Conservation (phyloP, 306 rosid species). For the Sophora flavescens region DNA sequence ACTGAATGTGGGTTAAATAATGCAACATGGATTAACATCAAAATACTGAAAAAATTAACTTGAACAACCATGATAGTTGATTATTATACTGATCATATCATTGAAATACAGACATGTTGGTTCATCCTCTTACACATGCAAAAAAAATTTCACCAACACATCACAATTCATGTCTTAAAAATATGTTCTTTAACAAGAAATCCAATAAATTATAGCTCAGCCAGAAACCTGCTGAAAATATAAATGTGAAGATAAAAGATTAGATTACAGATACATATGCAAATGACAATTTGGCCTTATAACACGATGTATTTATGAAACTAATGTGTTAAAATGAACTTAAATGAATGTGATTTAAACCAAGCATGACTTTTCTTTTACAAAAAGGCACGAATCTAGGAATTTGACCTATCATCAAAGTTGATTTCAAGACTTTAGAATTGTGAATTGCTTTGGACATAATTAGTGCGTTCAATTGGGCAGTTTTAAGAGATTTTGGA, state of each 20-base stretch:
- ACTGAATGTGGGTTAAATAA: neutral
- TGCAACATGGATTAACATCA: slow-evolving; percentile 1
- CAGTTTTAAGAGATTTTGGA: neutral
- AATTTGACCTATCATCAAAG: slow-evolving; percentile 17
- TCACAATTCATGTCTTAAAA: neutral
- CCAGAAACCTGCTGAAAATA: neutral
- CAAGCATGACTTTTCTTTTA: neutral
- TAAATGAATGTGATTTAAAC: slow-evolving; percentile 1
- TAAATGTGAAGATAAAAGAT: neutral
- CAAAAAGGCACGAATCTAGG: neutral
- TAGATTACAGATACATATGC: neutral
- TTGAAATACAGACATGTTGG: neutral
- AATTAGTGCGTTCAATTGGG: slow-evolving; percentile 13
- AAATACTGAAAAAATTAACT: slow-evolving; percentile 3
- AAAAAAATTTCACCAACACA: neutral
- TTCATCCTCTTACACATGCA: neutral
- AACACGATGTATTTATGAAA: neutral
- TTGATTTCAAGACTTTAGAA: neutral
- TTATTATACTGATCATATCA: neutral
- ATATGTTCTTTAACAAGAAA: slow-evolving; percentile 22
- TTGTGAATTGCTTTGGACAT: slow-evolving; percentile 24
- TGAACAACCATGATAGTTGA: neutral
- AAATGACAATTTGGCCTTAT: slow-evolving; percentile 8
- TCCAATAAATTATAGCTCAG: neutral
- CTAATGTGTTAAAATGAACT: neutral